Percentiles rank a stretch among this genome's conserved stretches.
Conservation (phyloP, 2,329 filamentous ascomycete genomes). For the Penicillium verrucosum region DNA sequence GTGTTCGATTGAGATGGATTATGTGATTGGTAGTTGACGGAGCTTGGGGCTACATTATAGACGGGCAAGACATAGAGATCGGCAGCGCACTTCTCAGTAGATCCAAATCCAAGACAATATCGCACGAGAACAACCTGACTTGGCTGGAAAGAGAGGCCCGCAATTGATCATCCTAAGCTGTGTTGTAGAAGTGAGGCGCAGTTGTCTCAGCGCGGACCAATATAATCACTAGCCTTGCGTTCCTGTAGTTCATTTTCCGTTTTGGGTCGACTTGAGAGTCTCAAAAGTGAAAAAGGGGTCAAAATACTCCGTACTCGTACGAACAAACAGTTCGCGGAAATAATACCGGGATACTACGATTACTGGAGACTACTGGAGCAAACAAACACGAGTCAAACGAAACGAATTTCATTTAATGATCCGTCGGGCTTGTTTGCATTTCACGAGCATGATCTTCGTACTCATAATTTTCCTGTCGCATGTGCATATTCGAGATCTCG, state of each 20-base stretch:
- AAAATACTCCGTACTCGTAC: neutral
- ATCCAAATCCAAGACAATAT: neutral
- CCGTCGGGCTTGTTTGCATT: neutral
- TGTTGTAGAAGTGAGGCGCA: neutral
- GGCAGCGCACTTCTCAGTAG: neutral
- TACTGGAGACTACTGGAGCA: neutral
- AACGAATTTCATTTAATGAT: neutral
- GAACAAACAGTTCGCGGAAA: neutral
- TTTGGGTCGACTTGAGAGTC: neutral
- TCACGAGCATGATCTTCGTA: slow-evolving; percentile 1
- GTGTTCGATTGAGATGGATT: slow-evolving; percentile 19
- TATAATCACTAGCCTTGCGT: neutral
- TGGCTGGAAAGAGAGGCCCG: neutral
- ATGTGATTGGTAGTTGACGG: neutral
- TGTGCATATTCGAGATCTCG: slow-evolving; percentile 2
- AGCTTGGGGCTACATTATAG: neutral
- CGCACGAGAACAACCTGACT: too few relatives aligned
- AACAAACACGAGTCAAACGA: neutral
- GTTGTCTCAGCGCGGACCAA: slow-evolving; percentile 6
- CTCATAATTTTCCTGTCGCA: slow-evolving; percentile 4
- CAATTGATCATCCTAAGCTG: neutral
- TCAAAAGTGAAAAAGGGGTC: neutral
- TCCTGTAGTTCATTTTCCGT: neutral
- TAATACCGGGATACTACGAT: neutral
- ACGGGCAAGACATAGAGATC: neutral